Evolutionary conservation across 2,329 filamentous ascomycete genomes (phyloP).

Genomic region (Fusarium oxysporum): DNA sequence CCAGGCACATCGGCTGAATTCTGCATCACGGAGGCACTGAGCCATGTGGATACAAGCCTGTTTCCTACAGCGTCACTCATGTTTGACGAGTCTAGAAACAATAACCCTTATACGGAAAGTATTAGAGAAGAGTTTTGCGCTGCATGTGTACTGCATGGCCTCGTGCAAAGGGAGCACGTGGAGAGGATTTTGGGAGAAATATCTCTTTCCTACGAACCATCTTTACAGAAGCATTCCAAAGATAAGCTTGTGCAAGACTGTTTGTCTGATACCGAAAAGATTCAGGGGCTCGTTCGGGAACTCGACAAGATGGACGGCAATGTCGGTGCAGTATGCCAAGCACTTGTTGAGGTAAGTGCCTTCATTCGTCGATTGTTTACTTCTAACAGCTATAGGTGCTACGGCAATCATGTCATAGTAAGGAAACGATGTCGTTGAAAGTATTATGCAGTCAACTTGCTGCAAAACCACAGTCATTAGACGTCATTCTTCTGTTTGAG

Average conservation of each 20-base stretch:
- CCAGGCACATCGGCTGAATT: slow-evolving; percentile 81
- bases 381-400: slow-evolving; percentile 65
- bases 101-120: slow-evolving; percentile 68
- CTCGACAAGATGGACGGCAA: slow-evolving; percentile 93
- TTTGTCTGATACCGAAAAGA: slow-evolving; percentile 77
- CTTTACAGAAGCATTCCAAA: slow-evolving; percentile 79
- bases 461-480: slow-evolving; percentile 76
- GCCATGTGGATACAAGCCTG: slow-evolving; percentile 83
- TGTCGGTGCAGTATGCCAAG: slow-evolving; percentile 84
- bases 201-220: slow-evolving; percentile 81
- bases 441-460: slow-evolving; percentile 78
- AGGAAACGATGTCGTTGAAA: slow-evolving; percentile 85
- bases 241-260: slow-evolving; percentile 84
- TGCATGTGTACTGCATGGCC: slow-evolving; percentile 85
- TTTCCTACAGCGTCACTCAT: slow-evolving; percentile 72
- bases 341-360: slow-evolving; percentile 73
- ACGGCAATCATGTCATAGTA: slow-evolving; percentile 74
- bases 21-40: slow-evolving; percentile 76
- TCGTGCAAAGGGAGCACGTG: slow-evolving; percentile 84
- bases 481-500: slow-evolving; percentile 81
- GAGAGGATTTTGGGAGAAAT: slow-evolving; percentile 86
- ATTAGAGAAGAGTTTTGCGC: slow-evolving; percentile 83
- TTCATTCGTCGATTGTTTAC: not conserved
- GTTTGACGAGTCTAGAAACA: slow-evolving; percentile 69
- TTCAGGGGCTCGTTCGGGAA: slow-evolving; percentile 81